Base-by-base conservation (phyloP, 768 basidiomycete species). In the Strobilomyces dryophilus region DNA sequence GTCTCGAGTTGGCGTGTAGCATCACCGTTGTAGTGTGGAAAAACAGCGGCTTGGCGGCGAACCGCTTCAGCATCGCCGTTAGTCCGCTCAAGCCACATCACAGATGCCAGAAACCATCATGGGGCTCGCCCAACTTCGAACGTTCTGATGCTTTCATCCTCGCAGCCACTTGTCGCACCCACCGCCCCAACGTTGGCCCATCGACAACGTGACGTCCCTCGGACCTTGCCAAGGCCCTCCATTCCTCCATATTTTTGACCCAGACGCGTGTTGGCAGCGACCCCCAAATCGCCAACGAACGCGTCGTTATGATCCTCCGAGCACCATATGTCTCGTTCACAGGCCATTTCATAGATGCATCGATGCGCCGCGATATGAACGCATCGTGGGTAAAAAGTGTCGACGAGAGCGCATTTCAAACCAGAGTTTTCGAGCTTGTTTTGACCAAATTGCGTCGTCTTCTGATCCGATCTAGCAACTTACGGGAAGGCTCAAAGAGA, bases 391-490 rank as follows among this genome's bases (percentile, higher is more conserved):
- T 56, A 51, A 64, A 49, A 35, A 14, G 14, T 26, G 35, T 34
- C 18, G 31, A 18, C 17, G 4, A 29, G 15, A n/a, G 27, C 42
- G 39, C n/a, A 20, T 45, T 26, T 26, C 51, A 52, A 51, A 35
- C 15, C 6, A n/a, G 52, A 15, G 50, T 40, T 53, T 59, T 66
- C 66, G 65, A 69, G 29, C 42, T 51, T 49, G 39, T 46, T 67
- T 60, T 69, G 35, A 65, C 67, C 67, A 65, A 59, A 68, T 59
- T 14, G 50, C 47, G 41, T 37, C 26, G 50, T 39, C 59, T 66
- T 66, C 66, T 67, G 57, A 66, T 67, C 60, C 47, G 60, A 62
- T 55, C 58, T 50, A 18, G 14, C 35, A 36, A 36, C 35, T 36
- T 36, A 36, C 35, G 15, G 17, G 44, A 29, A 43, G 5, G 24